These are phyloP conservation scores for Prototheca wickerhamii DNA, from an alignment of 163 green algal species.

Conservation along the genomic window DNA sequence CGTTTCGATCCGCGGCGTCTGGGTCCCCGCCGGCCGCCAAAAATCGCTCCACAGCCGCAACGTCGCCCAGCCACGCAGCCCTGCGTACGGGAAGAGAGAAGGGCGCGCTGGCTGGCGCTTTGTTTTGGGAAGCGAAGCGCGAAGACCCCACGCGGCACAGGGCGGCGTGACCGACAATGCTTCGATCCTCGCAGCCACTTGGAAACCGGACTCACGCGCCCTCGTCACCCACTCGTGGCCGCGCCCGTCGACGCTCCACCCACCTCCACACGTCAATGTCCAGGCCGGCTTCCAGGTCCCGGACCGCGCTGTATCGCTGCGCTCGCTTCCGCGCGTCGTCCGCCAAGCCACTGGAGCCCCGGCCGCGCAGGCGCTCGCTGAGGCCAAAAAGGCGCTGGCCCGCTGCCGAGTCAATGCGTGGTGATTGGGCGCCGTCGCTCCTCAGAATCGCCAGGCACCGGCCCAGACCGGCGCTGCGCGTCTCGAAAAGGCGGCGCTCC, in stretches of 20 bases:
- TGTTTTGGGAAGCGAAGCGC: too few relatives aligned
- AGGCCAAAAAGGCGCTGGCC: too few relatives aligned
- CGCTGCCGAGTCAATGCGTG: too few relatives aligned
- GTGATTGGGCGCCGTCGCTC: not conserved
- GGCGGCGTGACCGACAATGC: too few relatives aligned
- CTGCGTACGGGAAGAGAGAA: slow-evolving; percentile 4
- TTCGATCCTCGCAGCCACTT: too few relatives aligned
- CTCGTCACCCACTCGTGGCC: too few relatives aligned
- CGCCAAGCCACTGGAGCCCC: too few relatives aligned
- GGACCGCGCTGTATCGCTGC: slow-evolving; percentile 1
- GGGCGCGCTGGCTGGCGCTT: too few relatives aligned
- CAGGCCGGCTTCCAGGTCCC: not conserved
- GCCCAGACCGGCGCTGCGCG: not conserved
- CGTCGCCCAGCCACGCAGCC: slow-evolving; percentile 20
- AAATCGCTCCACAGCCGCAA: slow-evolving; percentile 1
- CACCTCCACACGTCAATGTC: slow-evolving; percentile 25
- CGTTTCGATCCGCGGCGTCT: slow-evolving; percentile 6
- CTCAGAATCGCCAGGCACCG: not conserved
- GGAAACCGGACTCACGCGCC: not conserved
- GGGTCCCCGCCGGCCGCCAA: slow-evolving; percentile 4
- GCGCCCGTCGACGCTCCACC: too few relatives aligned
- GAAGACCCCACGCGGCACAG: too few relatives aligned
- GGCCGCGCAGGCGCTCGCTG: too few relatives aligned
- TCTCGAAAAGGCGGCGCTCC: not conserved
- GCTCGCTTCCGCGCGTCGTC: not conserved